A percentile compares a stretch with the other conserved stretches of the same genome.
Evolutionary conservation across 371 early-diverging fungal genomes (phyloP).

Genomic region (Mucor lusitanicus): DNA sequence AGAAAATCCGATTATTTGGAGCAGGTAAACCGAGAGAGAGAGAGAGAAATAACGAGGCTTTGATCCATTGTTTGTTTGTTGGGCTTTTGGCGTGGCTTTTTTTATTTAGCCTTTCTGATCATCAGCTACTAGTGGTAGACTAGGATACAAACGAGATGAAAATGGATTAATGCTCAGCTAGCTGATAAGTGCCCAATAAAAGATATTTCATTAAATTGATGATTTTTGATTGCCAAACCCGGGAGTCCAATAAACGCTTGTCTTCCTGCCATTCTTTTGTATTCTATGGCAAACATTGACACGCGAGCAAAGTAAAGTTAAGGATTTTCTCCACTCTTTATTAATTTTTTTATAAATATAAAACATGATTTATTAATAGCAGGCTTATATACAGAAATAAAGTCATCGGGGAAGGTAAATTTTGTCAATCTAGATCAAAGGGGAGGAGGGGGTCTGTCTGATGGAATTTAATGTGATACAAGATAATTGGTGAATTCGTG

Average conservation of each 20-base stretch:
- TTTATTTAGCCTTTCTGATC: neutral
- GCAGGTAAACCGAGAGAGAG: neutral
- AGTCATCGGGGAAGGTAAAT: neutral
- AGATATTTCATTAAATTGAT: neutral
- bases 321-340: neutral
- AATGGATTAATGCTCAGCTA: neutral
- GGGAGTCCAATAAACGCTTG: neutral
- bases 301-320: slow-evolving; percentile 4
- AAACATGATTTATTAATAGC: neutral
- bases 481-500: slow-evolving; percentile 3
- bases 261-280: neutral
- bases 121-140: neutral
- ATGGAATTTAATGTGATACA: slow-evolving; percentile 1
- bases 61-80: neutral
- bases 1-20: neutral
- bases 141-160: neutral
- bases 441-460: neutral
- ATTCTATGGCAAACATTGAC: neutral
- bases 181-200: neutral
- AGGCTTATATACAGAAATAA: neutral
- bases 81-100: neutral
- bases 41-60: neutral
- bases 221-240: neutral
- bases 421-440: slow-evolving; percentile 1
- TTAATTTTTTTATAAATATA: neutral